Conservation (phyloP, 495 filamentous ascomycete species). For the Penicillium psychrofluorescens region DNA sequence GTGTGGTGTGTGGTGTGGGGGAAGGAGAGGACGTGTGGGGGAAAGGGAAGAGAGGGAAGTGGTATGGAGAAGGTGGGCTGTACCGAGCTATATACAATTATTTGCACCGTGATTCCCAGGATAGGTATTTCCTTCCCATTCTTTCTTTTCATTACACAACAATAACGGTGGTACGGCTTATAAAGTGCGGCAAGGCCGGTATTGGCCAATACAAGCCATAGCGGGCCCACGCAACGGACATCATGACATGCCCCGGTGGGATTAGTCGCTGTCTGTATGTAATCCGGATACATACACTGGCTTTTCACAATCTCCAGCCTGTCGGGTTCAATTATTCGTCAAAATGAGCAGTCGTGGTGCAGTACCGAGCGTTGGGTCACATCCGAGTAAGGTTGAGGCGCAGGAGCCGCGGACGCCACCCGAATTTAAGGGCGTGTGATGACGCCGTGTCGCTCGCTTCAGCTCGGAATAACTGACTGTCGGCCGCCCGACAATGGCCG, state of each 20-base stretch:
- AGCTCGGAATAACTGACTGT: too few relatives aligned
- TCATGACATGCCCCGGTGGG: not conserved
- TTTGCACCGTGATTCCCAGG: not conserved
- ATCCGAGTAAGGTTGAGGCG: too few relatives aligned
- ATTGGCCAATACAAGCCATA: not conserved
- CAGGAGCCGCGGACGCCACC: too few relatives aligned
- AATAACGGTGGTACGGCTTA: constrained; percentile 3
- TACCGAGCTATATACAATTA: constrained; percentile 10
- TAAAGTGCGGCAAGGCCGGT: constrained; percentile 7
- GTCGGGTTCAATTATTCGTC: too few relatives aligned
- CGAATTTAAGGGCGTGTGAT: too few relatives aligned
- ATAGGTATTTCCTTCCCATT: not conserved
- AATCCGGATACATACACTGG: not conserved
- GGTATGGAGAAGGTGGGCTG: constrained; percentile 5
- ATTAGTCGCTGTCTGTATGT: not conserved
- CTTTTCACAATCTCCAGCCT: too few relatives aligned
- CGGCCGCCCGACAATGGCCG: too few relatives aligned
- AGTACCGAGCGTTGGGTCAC: too few relatives aligned
- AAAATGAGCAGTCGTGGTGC: too few relatives aligned
- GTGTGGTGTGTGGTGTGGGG: not conserved
- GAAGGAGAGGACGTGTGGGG: not conserved
- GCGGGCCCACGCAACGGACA: not conserved
- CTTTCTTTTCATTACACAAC: not conserved
- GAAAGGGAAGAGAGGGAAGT: not conserved
- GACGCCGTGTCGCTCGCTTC: too few relatives aligned